These are phyloP conservation scores for Westerdykella sp. DNA, from an alignment of 2,329 filamentous ascomycete species.

Conservation along the genomic window DNA sequence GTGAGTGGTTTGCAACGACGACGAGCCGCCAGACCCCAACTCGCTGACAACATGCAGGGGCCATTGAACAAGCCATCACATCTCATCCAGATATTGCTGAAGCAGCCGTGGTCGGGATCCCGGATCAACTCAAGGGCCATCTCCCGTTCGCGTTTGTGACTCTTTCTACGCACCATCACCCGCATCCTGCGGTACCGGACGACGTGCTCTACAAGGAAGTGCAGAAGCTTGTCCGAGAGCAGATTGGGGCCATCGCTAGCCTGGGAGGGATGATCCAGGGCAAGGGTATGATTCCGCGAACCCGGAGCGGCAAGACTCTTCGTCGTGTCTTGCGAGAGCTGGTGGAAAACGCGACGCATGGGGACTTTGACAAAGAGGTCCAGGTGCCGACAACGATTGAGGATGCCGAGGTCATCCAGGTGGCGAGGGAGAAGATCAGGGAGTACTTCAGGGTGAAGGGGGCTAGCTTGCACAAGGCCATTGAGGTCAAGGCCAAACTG, in stretches of 20 bases:
- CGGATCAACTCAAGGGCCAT: conserved; percentile 81
- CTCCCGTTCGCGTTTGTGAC: conserved; percentile 86
- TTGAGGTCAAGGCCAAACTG: conserved; percentile 41
- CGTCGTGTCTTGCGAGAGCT: conserved; percentile 75
- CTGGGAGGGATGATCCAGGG: conserved; percentile 82
- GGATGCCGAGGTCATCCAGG: conserved; percentile 66
- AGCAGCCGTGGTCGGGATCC: conserved; percentile 79
- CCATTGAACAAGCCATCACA: conserved; percentile 86
- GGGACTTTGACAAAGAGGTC: conserved; percentile 65
- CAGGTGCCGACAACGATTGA: conserved; percentile 79
- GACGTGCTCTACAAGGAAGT: conserved; percentile 55
- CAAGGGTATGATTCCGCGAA: conserved; percentile 84
- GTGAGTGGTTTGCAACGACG: conserved; percentile 41
- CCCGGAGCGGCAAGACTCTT: conserved; percentile 84
- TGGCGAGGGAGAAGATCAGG: conserved; percentile 63
- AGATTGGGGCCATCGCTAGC: conserved; percentile 82
- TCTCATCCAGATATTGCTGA: conserved; percentile 74
- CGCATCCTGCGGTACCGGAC: conserved; percentile 46
- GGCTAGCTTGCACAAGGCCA: conserved; percentile 33
- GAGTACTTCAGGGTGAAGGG: conserved; percentile 63
- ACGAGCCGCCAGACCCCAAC: not conserved
- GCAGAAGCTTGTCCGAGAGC: conserved; percentile 64
- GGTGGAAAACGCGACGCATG: conserved; percentile 72
- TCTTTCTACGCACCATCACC: conserved; percentile 48
- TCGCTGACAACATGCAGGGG: conserved; percentile 46